Percentiles rank a stretch among this genome's conserved stretches.
Conservation (phyloP, 352 stramenopile genomes). For the Pythium plurisporium region DNA sequence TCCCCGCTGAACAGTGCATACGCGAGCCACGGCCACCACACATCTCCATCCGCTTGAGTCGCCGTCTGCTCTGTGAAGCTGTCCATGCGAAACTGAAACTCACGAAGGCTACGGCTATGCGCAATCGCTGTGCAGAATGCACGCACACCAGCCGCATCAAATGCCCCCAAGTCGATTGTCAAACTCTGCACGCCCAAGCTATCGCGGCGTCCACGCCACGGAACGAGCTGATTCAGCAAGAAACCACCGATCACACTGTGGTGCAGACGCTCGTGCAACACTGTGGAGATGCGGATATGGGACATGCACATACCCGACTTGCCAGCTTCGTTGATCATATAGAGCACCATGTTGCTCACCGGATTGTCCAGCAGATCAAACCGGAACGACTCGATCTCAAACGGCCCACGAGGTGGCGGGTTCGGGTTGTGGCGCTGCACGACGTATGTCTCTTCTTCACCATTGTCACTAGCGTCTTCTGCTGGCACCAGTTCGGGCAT, state of each 20-base stretch:
- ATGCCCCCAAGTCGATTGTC: neutral
- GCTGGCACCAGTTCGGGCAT: neutral
- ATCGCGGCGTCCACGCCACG: conserved; percentile 12
- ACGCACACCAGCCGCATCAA: conserved; percentile 15
- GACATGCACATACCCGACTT: conserved; percentile 13
- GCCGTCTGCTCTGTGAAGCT: neutral
- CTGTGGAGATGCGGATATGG: neutral
- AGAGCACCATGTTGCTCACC: conserved; percentile 13
- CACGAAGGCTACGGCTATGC: conserved; percentile 7
- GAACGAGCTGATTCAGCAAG: conserved; percentile 16
- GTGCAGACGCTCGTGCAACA: conserved; percentile 12
- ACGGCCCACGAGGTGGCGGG: conserved; percentile 4
- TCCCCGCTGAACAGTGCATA: conserved; percentile 16
- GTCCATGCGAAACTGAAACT: conserved; percentile 1
- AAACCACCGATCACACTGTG: conserved; percentile 18
- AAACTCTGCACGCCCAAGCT: conserved; percentile 2
- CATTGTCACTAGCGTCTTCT: neutral
- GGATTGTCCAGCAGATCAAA: neutral
- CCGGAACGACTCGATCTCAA: conserved; percentile 13
- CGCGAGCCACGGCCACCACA: conserved; percentile 21
- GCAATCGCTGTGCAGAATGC: conserved; percentile 14
- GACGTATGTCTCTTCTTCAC: neutral
- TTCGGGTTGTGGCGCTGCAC: neutral
- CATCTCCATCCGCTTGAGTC: neutral
- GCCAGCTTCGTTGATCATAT: conserved; percentile 14